These are phyloP conservation scores for Ganoderma lucidum DNA, from an alignment of 1,284 basidiomycete genomes.

Conservation along the genomic window DNA sequence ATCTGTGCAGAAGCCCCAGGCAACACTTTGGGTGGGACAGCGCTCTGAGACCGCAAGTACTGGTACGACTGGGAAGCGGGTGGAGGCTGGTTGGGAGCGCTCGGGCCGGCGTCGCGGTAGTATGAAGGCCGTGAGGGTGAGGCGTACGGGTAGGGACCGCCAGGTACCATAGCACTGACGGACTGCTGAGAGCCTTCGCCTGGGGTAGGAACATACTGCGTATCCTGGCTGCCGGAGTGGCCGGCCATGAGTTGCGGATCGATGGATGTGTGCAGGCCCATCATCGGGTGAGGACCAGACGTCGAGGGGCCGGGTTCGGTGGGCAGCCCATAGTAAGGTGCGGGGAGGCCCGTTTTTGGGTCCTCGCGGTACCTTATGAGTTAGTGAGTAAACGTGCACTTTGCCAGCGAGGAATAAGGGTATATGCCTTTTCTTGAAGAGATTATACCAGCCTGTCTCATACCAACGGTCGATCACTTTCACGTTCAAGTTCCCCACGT, in stretches of 20 bases:
- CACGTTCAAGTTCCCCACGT: slow-evolving; percentile 73
- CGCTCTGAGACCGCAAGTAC: slow-evolving; percentile 24
- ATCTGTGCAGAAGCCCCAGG: background rate
- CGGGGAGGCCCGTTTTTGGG: slow-evolving; percentile 37
- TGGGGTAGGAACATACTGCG: slow-evolving; percentile 8
- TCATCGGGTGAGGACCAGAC: slow-evolving; percentile 16
- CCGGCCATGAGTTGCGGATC: slow-evolving; percentile 32
- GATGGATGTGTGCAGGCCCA: slow-evolving; percentile 24
- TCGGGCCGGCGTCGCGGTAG: slow-evolving; percentile 16
- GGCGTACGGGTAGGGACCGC: slow-evolving; percentile 17
- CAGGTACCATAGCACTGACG: slow-evolving; percentile 4
- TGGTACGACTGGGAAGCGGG: slow-evolving; percentile 14
- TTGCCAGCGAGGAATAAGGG: background rate
- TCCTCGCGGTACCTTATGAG: slow-evolving; percentile 33
- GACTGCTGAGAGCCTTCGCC: slow-evolving; percentile 22
- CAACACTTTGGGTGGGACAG: slow-evolving; percentile 5
- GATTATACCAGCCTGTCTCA: slow-evolving; percentile 72
- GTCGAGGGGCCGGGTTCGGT: slow-evolving; percentile 16
- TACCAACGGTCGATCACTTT: slow-evolving; percentile 81
- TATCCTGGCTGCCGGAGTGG: slow-evolving; percentile 2
- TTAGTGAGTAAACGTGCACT: background rate
- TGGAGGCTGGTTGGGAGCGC: background rate
- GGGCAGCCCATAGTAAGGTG: slow-evolving; percentile 32
- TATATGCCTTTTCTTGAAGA: slow-evolving; percentile 67
- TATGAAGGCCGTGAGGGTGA: slow-evolving; percentile 16